Percentiles rank a stretch among this genome's conserved stretches.
Conservation (phyloP, 306 rosid genomes). For the Fragaria nilgerrensis region DNA sequence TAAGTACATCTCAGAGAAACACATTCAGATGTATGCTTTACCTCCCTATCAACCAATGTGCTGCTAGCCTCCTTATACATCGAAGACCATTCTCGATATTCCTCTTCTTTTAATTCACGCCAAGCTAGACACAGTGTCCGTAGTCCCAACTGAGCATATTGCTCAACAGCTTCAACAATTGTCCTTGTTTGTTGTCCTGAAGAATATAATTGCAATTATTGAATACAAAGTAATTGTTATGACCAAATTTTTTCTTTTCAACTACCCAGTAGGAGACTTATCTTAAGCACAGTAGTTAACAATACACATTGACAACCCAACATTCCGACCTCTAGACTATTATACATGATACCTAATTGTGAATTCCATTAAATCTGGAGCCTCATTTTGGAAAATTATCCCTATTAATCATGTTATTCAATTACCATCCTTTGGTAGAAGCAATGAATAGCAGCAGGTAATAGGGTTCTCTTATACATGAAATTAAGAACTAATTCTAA, state of each 20-base stretch:
- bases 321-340: background rate
- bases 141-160: conserved; percentile 85
- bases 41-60: conserved; percentile 98
- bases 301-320: background rate
- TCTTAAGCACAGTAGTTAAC: background rate
- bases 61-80: conserved; percentile 93
- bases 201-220: conserved; percentile 22
- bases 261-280: background rate
- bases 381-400: background rate
- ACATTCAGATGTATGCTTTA: conserved; percentile 34
- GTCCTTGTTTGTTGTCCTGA: conserved; percentile 94
- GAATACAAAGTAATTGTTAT: conserved; percentile 4
- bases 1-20: background rate
- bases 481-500: conserved; percentile 4
- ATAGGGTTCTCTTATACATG: background rate
- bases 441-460: background rate
- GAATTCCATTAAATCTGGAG: background rate
- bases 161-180: conserved; percentile 88
- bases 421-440: background rate
- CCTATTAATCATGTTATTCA: background rate
- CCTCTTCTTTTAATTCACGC: conserved; percentile 83
- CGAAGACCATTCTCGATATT: conserved; percentile 83
- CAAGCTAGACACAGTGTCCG: conserved; percentile 92
- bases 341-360: too few relatives aligned
- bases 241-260: background rate